These are phyloP conservation scores for Fusarium sp. DNA, from an alignment of 2,329 filamentous ascomycete genomes.

Conservation along the genomic window DNA sequence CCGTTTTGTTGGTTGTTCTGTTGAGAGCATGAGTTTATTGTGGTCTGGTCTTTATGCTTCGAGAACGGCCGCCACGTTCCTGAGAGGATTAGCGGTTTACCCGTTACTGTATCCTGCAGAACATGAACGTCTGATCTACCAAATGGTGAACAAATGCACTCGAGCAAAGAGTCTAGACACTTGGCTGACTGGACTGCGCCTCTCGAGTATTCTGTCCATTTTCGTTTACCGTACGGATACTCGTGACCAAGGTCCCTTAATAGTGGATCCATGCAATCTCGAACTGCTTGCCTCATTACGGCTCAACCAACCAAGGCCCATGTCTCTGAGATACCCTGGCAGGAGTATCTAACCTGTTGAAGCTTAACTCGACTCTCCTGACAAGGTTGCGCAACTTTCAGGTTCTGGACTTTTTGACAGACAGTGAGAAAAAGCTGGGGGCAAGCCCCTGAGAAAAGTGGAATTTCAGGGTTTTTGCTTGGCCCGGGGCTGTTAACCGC, in stretches of 20 bases:
- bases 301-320: conserved; percentile 1
- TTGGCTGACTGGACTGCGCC: conserved; percentile 8
- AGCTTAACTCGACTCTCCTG: conserved; percentile 2
- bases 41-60: conserved; percentile 2
- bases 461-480: neutral
- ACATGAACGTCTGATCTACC: neutral
- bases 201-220: conserved; percentile 12
- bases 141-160: neutral
- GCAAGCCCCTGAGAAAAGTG: conserved; percentile 14
- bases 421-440: neutral
- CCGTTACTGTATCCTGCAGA: no score
- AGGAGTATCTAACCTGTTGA: neutral
- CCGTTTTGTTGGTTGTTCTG: neutral
- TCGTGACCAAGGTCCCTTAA: neutral
- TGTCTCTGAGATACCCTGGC: neutral
- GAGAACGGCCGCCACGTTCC: neutral
- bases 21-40: neutral
- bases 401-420: neutral
- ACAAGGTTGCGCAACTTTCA: conserved; percentile 5
- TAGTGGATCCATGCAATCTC: conserved; percentile 24
- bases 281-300: conserved; percentile 10
- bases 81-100: neutral
- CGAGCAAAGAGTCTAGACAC: neutral
- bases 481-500: neutral
- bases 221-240: conserved; percentile 35